Evolutionary conservation across 352 stramenopile species (phyloP), one percentile per base, ranked within the genome.

Genomic region (Globisporangium viniferum): DNA sequence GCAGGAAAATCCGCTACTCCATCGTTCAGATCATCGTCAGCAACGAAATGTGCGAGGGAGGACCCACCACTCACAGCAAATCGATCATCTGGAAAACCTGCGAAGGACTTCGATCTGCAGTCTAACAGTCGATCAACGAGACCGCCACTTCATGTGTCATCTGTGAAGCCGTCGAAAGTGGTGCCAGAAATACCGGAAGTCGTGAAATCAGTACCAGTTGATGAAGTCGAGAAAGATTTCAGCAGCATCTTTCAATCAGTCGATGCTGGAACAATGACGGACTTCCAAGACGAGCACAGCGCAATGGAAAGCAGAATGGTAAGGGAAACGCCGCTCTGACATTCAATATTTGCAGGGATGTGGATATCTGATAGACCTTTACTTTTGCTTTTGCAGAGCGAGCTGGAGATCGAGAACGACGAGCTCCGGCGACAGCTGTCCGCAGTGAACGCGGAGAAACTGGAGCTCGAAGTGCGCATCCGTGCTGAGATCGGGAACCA

Each of bases 401-500:
- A 90, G 49, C 46, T 84, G n/a, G 64, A 69, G 31, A 49, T 70
- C 46, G 86, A 91, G 48, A 90, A 90, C 59, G 77, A 90, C 44
- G 79, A 91, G 15, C 62, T 90, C n/a, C 72, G 84, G 8, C 48
- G 80, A 6, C 75, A 90, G 63, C 35, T 90, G 6, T 75, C 75
- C 2, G 74, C 87, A 33, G 69, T 69, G 6, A 76, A 87, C 64
- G 78, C 81, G 46, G 75, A 88, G 65, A 82, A 88, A 27, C 77
- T 91, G 65, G 62, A 87, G 65, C 79, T 88, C 62, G 82, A 90
- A 64, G 74, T 91, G 24, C 73, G 75, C 29, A 83, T 90, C 66
- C 81, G 85, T 8, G 73, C 73, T 2, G 81, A 89, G 58, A 81
- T 92, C n/a, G 86, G 79, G 27, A 82, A 81, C n/a, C 82, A 91